Evolutionary conservation across 2,329 filamentous ascomycete species (phyloP).

Genomic region (Fusarium avenaceum): DNA sequence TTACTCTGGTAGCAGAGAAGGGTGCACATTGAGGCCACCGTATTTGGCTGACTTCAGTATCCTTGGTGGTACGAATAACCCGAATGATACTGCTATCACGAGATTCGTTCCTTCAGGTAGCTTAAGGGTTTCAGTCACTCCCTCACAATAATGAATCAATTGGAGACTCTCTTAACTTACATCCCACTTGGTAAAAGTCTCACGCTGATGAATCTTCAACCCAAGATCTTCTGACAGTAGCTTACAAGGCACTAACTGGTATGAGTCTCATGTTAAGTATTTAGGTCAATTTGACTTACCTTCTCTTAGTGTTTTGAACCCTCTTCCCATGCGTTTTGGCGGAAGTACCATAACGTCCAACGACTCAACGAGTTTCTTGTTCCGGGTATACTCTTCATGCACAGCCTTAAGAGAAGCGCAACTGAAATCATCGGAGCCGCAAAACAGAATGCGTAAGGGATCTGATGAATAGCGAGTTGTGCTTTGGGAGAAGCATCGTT

Average conservation of each 20-base stretch:
- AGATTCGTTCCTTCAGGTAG: slow-evolving; percentile 77
- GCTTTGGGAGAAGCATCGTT: slow-evolving; percentile 40
- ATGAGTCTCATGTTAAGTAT: slow-evolving; percentile 2
- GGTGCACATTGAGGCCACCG: slow-evolving; percentile 93
- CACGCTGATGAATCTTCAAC: slow-evolving; percentile 78
- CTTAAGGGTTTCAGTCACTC: slow-evolving; percentile 52
- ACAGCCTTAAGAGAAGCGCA: slow-evolving; percentile 80
- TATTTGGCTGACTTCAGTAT: slow-evolving; percentile 79
- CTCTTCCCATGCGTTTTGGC: slow-evolving; percentile 82
- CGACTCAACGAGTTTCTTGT: slow-evolving; percentile 72
- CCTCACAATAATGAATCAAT: neutral
- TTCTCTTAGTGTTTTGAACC: slow-evolving; percentile 75
- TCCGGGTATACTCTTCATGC: slow-evolving; percentile 67
- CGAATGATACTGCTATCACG: slow-evolving; percentile 93
- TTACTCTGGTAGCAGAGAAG: slow-evolving; percentile 88
- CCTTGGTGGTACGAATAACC: slow-evolving; percentile 84
- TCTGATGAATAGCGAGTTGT: slow-evolving; percentile 54
- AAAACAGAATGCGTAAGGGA: slow-evolving; percentile 89
- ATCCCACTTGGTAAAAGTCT: slow-evolving; percentile 87
- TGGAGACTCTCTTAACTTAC: slow-evolving; percentile 60
- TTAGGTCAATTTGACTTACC: slow-evolving; percentile 60
- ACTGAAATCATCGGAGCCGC: slow-evolving; percentile 93
- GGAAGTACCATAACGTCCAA: slow-evolving; percentile 90
- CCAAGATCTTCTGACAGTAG: slow-evolving; percentile 71
- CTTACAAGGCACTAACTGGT: slow-evolving; percentile 78